Percentiles rank a stretch among this genome's conserved stretches.
Conservation (phyloP, 1,284 basidiomycete species). For the Ceratobasidium sp. region DNA sequence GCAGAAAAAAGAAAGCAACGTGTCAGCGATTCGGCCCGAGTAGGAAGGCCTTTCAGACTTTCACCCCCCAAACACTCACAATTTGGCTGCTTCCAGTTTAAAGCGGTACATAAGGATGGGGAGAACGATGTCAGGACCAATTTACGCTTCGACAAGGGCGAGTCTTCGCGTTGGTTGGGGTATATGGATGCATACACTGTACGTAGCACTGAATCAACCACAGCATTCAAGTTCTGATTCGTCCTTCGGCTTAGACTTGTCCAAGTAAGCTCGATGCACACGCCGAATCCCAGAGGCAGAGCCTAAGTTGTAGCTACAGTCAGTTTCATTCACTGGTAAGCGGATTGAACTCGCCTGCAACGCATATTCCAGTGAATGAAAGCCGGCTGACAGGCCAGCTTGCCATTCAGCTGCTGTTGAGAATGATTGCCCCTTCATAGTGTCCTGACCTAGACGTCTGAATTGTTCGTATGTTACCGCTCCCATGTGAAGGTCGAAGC, state of each 20-base stretch:
- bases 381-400: slow-evolving; percentile 65
- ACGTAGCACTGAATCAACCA: slow-evolving; percentile 86
- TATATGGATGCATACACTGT: slow-evolving; percentile 79
- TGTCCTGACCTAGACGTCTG: slow-evolving; percentile 70
- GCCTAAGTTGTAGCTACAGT: slow-evolving; percentile 62
- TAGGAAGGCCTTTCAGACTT: slow-evolving; percentile 32
- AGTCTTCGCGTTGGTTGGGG: slow-evolving; percentile 50
- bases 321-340: slow-evolving; percentile 37
- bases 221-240: slow-evolving; percentile 79
- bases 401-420: slow-evolving; percentile 71
- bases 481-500: slow-evolving; percentile 84
- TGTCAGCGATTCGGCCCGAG: slow-evolving; percentile 43
- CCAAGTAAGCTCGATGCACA: slow-evolving; percentile 87
- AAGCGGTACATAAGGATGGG: slow-evolving; percentile 86
- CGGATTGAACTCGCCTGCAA: slow-evolving; percentile 70
- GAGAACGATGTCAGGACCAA: slow-evolving; percentile 91
- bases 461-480: slow-evolving; percentile 90
- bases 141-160: slow-evolving; percentile 68
- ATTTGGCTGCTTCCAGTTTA: slow-evolving; percentile 99
- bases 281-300: slow-evolving; percentile 78
- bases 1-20: slow-evolving; percentile 45
- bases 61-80: slow-evolving; percentile 68
- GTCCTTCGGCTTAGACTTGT: slow-evolving; percentile 63
- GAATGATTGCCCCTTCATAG: slow-evolving; percentile 63
- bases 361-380: slow-evolving; percentile 80